A percentile compares a stretch with the other conserved stretches of the same genome.
Evolutionary conservation across 192 early-diverging fungal species (phyloP).

Genomic region (Mortierella alpina): DNA sequence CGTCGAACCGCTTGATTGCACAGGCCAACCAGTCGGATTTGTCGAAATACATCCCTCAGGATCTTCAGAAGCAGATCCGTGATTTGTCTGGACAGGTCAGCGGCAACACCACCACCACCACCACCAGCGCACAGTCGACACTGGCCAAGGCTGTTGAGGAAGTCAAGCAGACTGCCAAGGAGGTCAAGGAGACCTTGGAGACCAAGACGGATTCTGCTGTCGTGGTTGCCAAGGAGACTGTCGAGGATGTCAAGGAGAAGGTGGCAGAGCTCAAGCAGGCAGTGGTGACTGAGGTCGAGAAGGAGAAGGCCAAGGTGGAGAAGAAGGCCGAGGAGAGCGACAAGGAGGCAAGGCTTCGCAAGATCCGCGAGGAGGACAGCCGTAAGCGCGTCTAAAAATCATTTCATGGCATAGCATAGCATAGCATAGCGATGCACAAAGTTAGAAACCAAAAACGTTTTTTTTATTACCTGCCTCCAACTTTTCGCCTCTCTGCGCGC

Average conservation of each 20-base stretch:
- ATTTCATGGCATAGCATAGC: no score
- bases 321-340: constrained; percentile 19
- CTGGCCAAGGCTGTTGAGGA: constrained; percentile 35
- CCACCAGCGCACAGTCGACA: constrained; percentile 14
- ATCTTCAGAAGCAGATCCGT: constrained; percentile 50
- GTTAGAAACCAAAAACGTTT: no score
- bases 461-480: no score
- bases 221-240: constrained; percentile 24
- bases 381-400: constrained; percentile 42
- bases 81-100: constrained; percentile 23
- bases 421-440: no score
- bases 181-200: constrained; percentile 24
- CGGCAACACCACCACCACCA: constrained; percentile 3
- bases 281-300: constrained; percentile 19
- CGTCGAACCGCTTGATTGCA: constrained; percentile 45
- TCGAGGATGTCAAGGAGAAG: constrained; percentile 45
- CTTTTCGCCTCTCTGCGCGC: no score
- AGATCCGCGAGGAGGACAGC: constrained; percentile 43
- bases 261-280: constrained; percentile 45
- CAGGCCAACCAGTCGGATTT: constrained; percentile 46
- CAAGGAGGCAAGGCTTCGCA: constrained; percentile 22
- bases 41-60: constrained; percentile 38
- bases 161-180: constrained; percentile 30
- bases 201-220: constrained; percentile 12
- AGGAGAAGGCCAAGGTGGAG: constrained; percentile 22